Evolutionary conservation across 2,329 filamentous ascomycete genomes (phyloP).

Genomic region (Fonsecaea nubica): DNA sequence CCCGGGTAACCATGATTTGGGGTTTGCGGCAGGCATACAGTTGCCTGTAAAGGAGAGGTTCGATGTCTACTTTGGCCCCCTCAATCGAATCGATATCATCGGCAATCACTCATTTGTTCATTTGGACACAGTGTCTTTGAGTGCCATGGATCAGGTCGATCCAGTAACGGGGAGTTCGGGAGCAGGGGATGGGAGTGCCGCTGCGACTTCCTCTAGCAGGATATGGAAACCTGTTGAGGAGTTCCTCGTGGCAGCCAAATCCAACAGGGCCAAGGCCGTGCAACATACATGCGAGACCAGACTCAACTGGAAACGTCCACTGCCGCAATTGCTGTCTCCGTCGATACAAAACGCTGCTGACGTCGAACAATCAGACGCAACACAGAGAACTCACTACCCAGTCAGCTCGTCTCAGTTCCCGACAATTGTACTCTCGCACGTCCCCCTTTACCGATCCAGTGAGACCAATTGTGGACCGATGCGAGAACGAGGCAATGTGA

Average conservation of each 20-base stretch:
- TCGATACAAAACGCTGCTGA: constrained; percentile 18
- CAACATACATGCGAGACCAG: constrained; percentile 28
- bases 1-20: constrained; percentile 93
- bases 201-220: constrained; percentile 55
- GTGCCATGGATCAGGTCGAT: constrained; percentile 69
- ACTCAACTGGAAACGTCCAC: constrained; percentile 26
- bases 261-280: constrained; percentile 68
- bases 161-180: constrained; percentile 55
- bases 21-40: constrained; percentile 86
- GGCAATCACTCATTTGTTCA: constrained; percentile 96
- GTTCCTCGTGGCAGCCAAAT: constrained; percentile 73
- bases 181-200: constrained; percentile 47
- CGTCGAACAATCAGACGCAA: background rate
- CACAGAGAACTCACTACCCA: constrained; percentile 1
- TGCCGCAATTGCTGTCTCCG: constrained; percentile 14
- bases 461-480: constrained; percentile 87
- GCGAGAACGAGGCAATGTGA: constrained; percentile 81
- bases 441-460: constrained; percentile 81
- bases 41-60: constrained; percentile 81
- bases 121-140: constrained; percentile 85
- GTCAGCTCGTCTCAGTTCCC: constrained; percentile 62
- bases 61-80: constrained; percentile 84
- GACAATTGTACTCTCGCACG: constrained; percentile 86
- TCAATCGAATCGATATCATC: constrained; percentile 88
- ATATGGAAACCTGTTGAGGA: constrained; percentile 79